Evolutionary conservation across 2,329 filamentous ascomycete species (phyloP), one percentile per base, ranked within the genome.

Genomic region (Epichloe hybrida): DNA sequence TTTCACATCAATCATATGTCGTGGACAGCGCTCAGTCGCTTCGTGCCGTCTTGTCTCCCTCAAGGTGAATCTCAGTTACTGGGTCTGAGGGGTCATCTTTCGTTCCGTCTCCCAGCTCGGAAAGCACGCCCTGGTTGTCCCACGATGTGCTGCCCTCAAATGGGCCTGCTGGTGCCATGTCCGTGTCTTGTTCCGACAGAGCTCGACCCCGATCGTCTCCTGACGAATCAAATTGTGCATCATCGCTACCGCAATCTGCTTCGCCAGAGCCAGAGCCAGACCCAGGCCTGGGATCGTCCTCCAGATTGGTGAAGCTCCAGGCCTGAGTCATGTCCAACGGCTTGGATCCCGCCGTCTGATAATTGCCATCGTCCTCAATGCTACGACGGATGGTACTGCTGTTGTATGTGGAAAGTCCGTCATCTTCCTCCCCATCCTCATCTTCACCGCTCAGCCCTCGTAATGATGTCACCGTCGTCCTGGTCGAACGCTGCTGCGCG

Each of bases 1-100:
- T 35, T 1, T 36, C 34, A 12, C 23, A 17, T 23, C 12, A 20
- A 34, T 3, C 31, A 36, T 36, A 48, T 4, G 38, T 42, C 46
- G 46, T 36, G 23, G 37, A 5, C 35, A n/a, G 31, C 12, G 9
- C 39, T 53, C 57, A 64, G 43, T 60, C 55, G 47, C 52, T 53
- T 48, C 55, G 61, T 45, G 52, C 50, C 48, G 53, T 52, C 54
- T 61, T 62, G 50, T 69, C 66, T 45, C 70, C 70, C 40, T 72
- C 71, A 17, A 76, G 58, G 53, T 74, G 71, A 43, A 76, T 76
- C 59, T 77, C 74, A 6, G 72, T 63, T 6, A 74, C 73, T 40
- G 72, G 71, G 35, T 72, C 71, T 12, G 69, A 73, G 48, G 62
- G 62, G 31, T 57, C 59, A 27, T 70, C 69, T 23, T 59, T 64